Percentiles rank a stretch among this genome's conserved stretches.
Evolutionary conservation across 2,329 filamentous ascomycete species (phyloP).

Genomic region (Apiospora phragmitis): DNA sequence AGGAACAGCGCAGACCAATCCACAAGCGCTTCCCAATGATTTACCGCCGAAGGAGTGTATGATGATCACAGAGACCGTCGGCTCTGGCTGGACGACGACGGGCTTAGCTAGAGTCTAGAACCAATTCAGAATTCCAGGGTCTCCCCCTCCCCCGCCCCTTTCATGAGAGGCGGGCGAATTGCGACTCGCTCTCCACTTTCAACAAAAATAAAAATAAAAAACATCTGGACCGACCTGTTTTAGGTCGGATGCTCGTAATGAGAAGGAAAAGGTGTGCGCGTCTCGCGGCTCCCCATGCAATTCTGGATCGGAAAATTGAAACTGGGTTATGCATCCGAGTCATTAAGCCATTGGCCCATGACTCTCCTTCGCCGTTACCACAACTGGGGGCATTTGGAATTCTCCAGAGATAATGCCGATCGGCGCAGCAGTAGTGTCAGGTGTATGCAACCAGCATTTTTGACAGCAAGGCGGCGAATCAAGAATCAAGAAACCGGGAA

Average conservation of each 20-base stretch:
- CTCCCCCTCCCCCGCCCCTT: background rate
- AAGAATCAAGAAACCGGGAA: background rate
- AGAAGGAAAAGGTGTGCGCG: background rate
- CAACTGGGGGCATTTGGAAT: constrained; percentile 2
- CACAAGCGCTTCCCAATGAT: background rate
- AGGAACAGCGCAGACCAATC: background rate
- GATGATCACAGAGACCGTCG: background rate
- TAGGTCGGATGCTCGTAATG: background rate
- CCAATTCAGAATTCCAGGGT: background rate
- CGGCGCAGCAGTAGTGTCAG: background rate
- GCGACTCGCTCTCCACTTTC: background rate
- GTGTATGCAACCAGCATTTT: background rate
- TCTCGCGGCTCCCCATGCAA: background rate
- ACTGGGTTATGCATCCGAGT: constrained; percentile 2
- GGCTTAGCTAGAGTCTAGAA: background rate
- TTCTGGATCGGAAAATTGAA: constrained; percentile 6
- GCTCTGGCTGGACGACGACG: background rate
- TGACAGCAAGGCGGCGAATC: constrained; percentile 3
- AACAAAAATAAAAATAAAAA: background rate
- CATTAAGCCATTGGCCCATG: background rate
- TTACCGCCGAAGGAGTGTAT: background rate
- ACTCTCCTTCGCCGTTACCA: background rate
- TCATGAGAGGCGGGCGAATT: background rate
- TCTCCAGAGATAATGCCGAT: constrained; percentile 2
- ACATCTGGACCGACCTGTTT: constrained; percentile 2